Base-by-base conservation (phyloP, 345 rosid species). In the Lepidium aucheri region DNA sequence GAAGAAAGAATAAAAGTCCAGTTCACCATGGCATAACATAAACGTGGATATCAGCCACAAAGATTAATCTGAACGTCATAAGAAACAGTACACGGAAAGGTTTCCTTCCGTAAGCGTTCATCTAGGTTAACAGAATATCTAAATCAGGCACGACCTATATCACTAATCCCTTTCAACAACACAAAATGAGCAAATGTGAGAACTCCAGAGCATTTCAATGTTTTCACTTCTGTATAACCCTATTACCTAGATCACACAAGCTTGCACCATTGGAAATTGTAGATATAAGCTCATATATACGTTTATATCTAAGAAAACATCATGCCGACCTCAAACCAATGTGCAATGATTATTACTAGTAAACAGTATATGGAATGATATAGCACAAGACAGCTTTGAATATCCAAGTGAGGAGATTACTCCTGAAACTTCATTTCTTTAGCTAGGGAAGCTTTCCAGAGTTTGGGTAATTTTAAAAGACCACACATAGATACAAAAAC, bases 401-500 rank as follows among this genome's bases (percentile, higher is more conserved):
- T 44, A 53, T 18, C 14, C 10, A 3, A 60, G 61, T 20, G 45
- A 53, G 44, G 39, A 35, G 15, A 53, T 53, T 24, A 53, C 38
- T 67, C 50, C 36, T 60, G 32, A 60, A 28, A 53, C 59, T 44
- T 39, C 43, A 53, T 14, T 60, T 53, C 56, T 66, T 11, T 54
- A 45, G 32, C 60, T 72, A 49, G 22, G 53, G 22, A 53, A 67
- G 73, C 77, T 43, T 44, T 14, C 53, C 53, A 43, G 18, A 74
- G 35, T 41, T 38, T 4, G 0, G 30, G 15, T 36, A 20, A 20
- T 45, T 24, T 53, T 5, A 18, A n/a, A 42, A 15, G 56, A 63
- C 67, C 42, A 53, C 41, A 15, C 53, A 24, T 43, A 43, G n/a
- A 44, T 44, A 38, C 53, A 58, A 51, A 59, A 17, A 60, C 13